phyloP scores from a whole-genome alignment of 768 basidiomycete species.

The Kondoa malvinella region DNA sequence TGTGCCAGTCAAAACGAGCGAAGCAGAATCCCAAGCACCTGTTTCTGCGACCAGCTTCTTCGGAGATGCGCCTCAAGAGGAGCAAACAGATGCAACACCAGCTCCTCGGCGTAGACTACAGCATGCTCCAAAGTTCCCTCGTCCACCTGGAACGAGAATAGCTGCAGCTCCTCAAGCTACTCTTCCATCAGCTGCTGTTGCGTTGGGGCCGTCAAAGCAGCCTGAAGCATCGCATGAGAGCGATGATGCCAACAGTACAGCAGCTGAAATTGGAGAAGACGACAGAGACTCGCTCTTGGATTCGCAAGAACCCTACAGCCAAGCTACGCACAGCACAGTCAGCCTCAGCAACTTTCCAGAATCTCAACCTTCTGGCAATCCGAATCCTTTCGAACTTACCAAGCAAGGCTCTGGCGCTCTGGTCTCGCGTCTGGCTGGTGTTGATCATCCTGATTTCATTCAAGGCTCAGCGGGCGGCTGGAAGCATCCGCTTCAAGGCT shows the following conservation, averaged over 20 bases:
- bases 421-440: not conserved
- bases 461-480: not conserved
- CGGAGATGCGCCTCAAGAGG: not conserved
- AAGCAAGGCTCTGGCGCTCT: not conserved
- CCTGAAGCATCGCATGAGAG: too few species aligned
- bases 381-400: not conserved
- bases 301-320: not conserved
- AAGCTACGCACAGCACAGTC: not conserved
- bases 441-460: not conserved
- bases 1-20: not conserved
- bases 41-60: not conserved
- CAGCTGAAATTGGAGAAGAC: too few species aligned
- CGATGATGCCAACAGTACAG: too few species aligned
- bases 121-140: not conserved
- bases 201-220: too few species aligned
- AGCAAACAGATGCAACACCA: not conserved
- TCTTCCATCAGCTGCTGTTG: too few species aligned
- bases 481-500: not conserved
- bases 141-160: too few species aligned
- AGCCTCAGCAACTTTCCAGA: not conserved
- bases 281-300: not conserved
- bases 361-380: not conserved
- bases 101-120: not conserved
- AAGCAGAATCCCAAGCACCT: not conserved
- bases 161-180: too few species aligned